Base-by-base conservation (phyloP, 192 early-diverging fungal species). In the Linderina pennispora region DNA sequence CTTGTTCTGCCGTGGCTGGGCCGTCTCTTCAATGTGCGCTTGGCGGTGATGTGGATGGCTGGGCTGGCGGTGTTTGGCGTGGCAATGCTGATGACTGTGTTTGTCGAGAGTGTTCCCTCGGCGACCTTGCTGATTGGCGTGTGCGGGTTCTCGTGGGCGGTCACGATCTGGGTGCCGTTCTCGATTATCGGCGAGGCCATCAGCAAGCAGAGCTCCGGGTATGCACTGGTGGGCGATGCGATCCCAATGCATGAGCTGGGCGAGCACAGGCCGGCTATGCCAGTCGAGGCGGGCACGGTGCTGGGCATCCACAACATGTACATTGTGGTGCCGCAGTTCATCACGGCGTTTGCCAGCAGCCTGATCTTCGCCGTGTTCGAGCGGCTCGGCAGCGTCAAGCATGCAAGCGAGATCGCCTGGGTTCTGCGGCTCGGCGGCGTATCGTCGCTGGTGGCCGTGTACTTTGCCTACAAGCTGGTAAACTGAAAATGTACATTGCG, bases 241-340 rank as follows among this genome's bases (percentile, higher is more conserved):
- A 71, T 71, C 19, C 55, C 59, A 11, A 41, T 71, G 52, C 50
- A 59, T 10, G 31, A 17, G 3, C 25, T 55, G 38, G 11, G 10
- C 22, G 39, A 36, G 22, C 18, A 39, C 45, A 23, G 20, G 8
- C 6, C 8, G 19, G 23, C 43, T n/a, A 38, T 21, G 22, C 13
- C 41, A 13, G 13, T 18, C 9, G 13, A 19, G 24, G 79, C 86
- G 0, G 87, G 87, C 17, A 77, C 90, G 35, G 80, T 93, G 9
- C 69, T 96, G 31, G 96, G 93, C 2, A 88, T 97, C 18, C 91
- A 94, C 67, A 98, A 98, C 58, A 86, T 97, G 56, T 95, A 90
- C 57, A 86, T 95, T 41, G 90, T 92, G 4, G 52, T 94, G 34
- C 96, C 96, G 9, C 96, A 98, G 62, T 91, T 98, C 58, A 62